phyloP scores from a whole-genome alignment of 495 filamentous ascomycete genomes.

The Daldinia bambusicola region DNA sequence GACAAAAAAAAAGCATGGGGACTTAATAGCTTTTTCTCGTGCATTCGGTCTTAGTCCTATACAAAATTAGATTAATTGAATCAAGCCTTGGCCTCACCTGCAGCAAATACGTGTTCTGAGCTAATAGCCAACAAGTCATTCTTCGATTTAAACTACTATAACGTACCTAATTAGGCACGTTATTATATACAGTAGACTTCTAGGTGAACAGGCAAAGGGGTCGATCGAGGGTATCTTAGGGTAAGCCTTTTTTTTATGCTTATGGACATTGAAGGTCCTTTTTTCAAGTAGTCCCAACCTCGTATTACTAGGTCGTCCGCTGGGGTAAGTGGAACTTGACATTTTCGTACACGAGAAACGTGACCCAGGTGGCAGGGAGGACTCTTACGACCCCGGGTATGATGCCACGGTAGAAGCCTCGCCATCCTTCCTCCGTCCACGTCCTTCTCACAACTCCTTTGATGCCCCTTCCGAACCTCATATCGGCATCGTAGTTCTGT shows the following conservation, averaged over 20 bases:
- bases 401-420: slow-evolving; percentile 93
- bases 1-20: slow-evolving; percentile 15
- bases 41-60: slow-evolving; percentile 9
- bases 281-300: background rate
- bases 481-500: slow-evolving; percentile 84
- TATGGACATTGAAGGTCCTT: background rate
- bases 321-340: slow-evolving; percentile 72
- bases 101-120: background rate
- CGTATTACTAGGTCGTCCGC: slow-evolving; percentile 38
- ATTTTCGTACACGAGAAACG: slow-evolving; percentile 98
- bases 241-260: background rate
- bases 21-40: slow-evolving; percentile 2
- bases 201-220: background rate
- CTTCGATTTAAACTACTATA: too few species aligned
- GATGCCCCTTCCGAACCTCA: slow-evolving; percentile 72
- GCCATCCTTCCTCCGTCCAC: slow-evolving; percentile 79
- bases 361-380: slow-evolving; percentile 93
- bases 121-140: background rate
- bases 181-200: background rate
- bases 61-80: slow-evolving; percentile 27
- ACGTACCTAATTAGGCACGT: background rate
- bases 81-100: background rate
- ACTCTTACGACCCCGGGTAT: slow-evolving; percentile 89
- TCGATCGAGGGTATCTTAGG: background rate
- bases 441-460: slow-evolving; percentile 76